A percentile compares a stretch with the other conserved stretches of the same genome.
Evolutionary conservation across 768 basidiomycete species (phyloP).

Genomic region (Austroboletus eburneus): DNA sequence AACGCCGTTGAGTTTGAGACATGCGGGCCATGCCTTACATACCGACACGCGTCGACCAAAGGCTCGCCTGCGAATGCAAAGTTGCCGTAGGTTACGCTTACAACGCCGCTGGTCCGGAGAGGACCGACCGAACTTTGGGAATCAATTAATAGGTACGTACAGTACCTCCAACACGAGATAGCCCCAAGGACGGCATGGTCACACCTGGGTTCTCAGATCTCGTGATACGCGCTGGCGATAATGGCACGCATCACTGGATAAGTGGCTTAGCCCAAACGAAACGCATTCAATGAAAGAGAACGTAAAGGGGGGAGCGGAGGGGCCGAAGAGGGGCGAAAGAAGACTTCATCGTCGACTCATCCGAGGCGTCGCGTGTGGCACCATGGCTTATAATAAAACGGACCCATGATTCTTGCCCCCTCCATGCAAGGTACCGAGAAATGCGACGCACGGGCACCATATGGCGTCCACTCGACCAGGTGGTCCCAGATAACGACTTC

Average conservation of each 20-base stretch:
- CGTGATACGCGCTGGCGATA: conserved; percentile 6
- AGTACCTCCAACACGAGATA: conserved; percentile 2
- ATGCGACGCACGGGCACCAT: background rate
- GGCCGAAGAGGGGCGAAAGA: conserved; percentile 2
- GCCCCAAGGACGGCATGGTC: conserved; percentile 7
- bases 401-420: background rate
- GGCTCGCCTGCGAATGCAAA: background rate
- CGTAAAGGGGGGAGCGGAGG: background rate
- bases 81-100: background rate
- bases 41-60: too few species aligned
- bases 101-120: background rate
- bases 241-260: background rate
- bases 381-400: background rate
- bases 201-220: conserved; percentile 5
- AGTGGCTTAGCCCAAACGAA: background rate
- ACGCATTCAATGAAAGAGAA: background rate
- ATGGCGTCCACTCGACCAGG: background rate
- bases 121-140: too few species aligned
- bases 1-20: too few species aligned
- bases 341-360: background rate
- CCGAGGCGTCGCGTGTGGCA: background rate
- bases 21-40: too few species aligned
- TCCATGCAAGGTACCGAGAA: background rate
- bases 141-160: background rate
- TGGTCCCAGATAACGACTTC: background rate